Evolutionary conservation across 176 grass and related monocot species (phyloP), one percentile per base, ranked within the genome.

Genomic region (Oryza glumipatula): DNA sequence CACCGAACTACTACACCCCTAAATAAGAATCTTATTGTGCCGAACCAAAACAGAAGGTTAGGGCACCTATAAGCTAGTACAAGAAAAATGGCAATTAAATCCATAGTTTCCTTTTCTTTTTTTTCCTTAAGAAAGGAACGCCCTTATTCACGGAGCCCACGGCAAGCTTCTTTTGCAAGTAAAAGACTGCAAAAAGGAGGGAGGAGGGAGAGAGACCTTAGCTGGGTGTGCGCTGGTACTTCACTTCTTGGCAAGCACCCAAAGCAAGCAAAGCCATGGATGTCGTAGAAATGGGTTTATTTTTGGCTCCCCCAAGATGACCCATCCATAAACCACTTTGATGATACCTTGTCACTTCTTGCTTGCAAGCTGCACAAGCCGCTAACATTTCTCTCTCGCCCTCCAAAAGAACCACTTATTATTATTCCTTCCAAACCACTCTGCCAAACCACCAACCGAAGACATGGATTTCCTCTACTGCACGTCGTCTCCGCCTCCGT

Each of bases 91-190:
- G 17, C 14, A 64, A 72, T 8, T 8, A 76, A 82, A 70, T 70
- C 71, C 36, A 70, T 61, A 24, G 35, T 61, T 68, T 5, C n/a
- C 39, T 41, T 19, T 58, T 19, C 15, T 51, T 45, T 60, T 67
- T 36, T 36, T 3, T 32, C 14, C 60, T 11, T 15, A 78, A 12
- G 21, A 49, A 86, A 49, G 56, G 22, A 74, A 38, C 47, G 46
- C 69, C 80, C 63, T 89, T 86, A 89, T 83, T 89, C 83, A 85
- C 83, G 73, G 86, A 86, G 83, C 83, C 90, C 80, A 89, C 76
- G 44, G 75, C 83, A 79, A 47, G 67, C 65, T 80, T 83, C 80
- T 48, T 36, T 79, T 26, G 88, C 81, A 85, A 90, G 73, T 63
- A 49, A 87, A 87, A 73, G 65, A 78, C 73, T 82, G 85, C 84